Conservation (phyloP, 2,329 filamentous ascomycete species). For the Fusarium dlaminii region DNA sequence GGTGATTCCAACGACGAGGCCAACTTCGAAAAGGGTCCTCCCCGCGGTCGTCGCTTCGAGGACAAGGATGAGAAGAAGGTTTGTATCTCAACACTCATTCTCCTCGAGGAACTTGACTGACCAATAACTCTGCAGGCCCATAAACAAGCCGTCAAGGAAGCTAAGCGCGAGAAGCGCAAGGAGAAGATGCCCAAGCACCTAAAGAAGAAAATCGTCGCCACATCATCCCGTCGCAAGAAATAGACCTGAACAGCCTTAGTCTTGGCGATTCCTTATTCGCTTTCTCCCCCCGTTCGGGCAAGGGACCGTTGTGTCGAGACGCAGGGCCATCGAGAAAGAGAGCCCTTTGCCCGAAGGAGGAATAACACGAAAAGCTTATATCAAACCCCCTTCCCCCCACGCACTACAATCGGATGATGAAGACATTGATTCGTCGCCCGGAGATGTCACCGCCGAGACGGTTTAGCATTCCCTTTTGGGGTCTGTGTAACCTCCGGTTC, state of each 20-base stretch:
- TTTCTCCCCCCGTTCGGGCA: background rate
- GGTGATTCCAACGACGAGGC: slow-evolving; percentile 60
- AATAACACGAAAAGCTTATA: slow-evolving; percentile 8
- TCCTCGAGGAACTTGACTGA: slow-evolving; percentile 30
- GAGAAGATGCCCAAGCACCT: slow-evolving; percentile 96
- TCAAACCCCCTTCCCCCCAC: background rate
- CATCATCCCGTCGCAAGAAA: slow-evolving; percentile 71
- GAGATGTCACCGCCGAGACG: slow-evolving; percentile 27
- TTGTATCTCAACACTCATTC: slow-evolving; percentile 32
- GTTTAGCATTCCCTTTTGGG: slow-evolving; percentile 40
- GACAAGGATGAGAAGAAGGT: slow-evolving; percentile 91
- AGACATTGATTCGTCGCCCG: slow-evolving; percentile 48
- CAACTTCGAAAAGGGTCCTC: slow-evolving; percentile 71
- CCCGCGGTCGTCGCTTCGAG: slow-evolving; percentile 85
- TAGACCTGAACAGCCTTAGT: slow-evolving; percentile 43
- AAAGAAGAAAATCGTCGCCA: slow-evolving; percentile 86
- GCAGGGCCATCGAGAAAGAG: background rate
- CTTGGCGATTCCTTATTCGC: background rate
- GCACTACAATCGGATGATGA: slow-evolving; percentile 59
- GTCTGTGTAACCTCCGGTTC: slow-evolving; percentile 27
- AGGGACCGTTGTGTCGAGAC: slow-evolving; percentile 11
- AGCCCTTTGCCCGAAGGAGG: background rate
- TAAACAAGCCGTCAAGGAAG: slow-evolving; percentile 92
- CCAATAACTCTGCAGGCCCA: slow-evolving; percentile 60
- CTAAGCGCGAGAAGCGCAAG: slow-evolving; percentile 91